Evolutionary conservation across 2,329 filamentous ascomycete genomes (phyloP), one percentile per base, ranked within the genome.

Genomic region (Rugonectria rugulosa): DNA sequence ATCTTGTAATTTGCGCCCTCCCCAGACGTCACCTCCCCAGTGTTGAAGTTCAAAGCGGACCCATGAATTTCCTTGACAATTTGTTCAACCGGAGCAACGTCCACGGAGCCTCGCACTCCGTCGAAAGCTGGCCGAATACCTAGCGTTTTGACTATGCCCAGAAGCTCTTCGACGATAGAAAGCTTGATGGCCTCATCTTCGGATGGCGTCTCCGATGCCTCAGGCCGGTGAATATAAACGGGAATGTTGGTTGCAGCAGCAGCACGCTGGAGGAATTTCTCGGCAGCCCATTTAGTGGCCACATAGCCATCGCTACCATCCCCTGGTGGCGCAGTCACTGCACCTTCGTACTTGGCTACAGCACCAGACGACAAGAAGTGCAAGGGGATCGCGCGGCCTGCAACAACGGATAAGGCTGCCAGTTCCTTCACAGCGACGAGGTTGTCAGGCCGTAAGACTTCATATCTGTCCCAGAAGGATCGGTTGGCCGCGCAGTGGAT

Each of bases 401-500:
- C 41, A 9, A 24, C 41, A 3, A 12, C 15, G 24, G 41, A 9
- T 6, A 44, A 15, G 9, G 8, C 3, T 27, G 41, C 41, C 15
- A 44, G 41, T 17, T 44, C 41, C 24, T 27, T 44, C 14, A 44
- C 41, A 4, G 23, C 5, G 17, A 6, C 24, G 41, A 14, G 15
- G 14, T 44, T 44, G 41, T 44, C 41, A 27, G 41, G n/a, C 17
- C 23, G 21, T 14, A 44, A 17, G 8, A 44, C 23, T 6, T 27
- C 21, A 15, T 44, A 44, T 17, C 41, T 9, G 12, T 44, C 41
- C 41, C 41, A 44, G 23, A 44, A 27, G 7, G 41, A 44, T 8
- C 41, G 23, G 41, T 44, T 44, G 27, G 41, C 41, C 15, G 41
- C 41, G 21, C 41, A 44, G 17, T 44, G 41, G 23, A 44, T 44